Base-by-base conservation (phyloP, 2,329 filamentous ascomycete species). In the Amauroascus verrucosus region DNA sequence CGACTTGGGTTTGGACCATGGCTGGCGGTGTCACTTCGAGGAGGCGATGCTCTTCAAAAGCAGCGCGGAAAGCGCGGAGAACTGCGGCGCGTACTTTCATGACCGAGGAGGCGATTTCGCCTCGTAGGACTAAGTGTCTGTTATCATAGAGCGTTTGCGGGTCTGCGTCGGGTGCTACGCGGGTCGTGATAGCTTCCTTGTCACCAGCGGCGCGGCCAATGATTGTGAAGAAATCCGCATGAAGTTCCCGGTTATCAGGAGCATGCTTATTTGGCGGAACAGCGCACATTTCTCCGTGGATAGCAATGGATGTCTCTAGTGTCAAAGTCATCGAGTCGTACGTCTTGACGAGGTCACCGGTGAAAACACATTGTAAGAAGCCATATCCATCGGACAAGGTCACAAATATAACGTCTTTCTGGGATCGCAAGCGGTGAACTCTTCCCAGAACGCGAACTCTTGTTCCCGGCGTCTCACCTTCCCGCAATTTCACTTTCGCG, bases 1-100 rank as follows among this genome's bases (percentile, higher is more conserved):
- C 90, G 65, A 95, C 87, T 73, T 96, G 86, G 16, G 91, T 97
- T 75, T 94, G 93, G 56, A 95, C 93, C 70, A 95, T 84, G 30
- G 88, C 88, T 1, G 90, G 90, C 11, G 90, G 90, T 47, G 84
- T 85, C 59, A 95, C 89, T 73, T 95, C 90, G 64, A 84, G 78
- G 69, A 91, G 78, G 58, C 82, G 78, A 62, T 84, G 73, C 67
- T 93, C 86, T 64, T 85, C 81, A 75, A 88, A 95, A 35, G 82
- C 79, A 64, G 82, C 77, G 68, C 84, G 78, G 75, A 96, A 96
- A 11, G 89, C 87, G 60, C 79, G 81, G 68, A 95, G 83, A 51
- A 91, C 81, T 22, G 84, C 82, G 54, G 87, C 85, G 57, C 90
- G 86, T 57, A 96, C 84, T 69, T 90, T 86, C 80, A 96, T 85